phyloP scores from a whole-genome alignment of 2,329 filamentous ascomycete genomes.

The Drechslerella dactyloides region DNA sequence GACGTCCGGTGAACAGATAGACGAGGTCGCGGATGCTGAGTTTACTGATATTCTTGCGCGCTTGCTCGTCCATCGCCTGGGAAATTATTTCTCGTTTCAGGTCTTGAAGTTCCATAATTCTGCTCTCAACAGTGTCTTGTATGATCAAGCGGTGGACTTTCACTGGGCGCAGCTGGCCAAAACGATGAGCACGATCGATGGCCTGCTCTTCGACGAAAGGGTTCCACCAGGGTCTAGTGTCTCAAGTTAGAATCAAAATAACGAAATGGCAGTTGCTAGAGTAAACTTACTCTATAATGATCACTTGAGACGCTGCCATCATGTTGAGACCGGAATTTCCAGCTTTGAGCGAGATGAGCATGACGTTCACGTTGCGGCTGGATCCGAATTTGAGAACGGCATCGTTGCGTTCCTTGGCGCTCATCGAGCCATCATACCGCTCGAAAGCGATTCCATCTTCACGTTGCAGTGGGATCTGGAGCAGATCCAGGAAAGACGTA shows the following conservation, averaged over 20 bases:
- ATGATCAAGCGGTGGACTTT: slow-evolving; percentile 81
- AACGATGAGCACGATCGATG: slow-evolving; percentile 85
- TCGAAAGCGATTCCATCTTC: slow-evolving; percentile 62
- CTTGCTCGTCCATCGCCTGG: slow-evolving; percentile 78
- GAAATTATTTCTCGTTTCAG: slow-evolving; percentile 79
- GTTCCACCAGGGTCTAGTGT: slow-evolving; percentile 61
- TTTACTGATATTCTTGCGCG: slow-evolving; percentile 69
- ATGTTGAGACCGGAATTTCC: slow-evolving; percentile 88
- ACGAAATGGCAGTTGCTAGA: slow-evolving; percentile 66
- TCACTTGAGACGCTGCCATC: slow-evolving; percentile 79
- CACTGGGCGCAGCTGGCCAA: slow-evolving; percentile 77
- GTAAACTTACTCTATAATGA: slow-evolving; percentile 72
- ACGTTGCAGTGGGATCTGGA: slow-evolving; percentile 73
- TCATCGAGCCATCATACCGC: slow-evolving; percentile 81
- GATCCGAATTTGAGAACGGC: slow-evolving; percentile 73
- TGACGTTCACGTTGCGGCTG: slow-evolving; percentile 67
- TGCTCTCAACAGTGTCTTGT: slow-evolving; percentile 80
- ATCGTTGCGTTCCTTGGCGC: slow-evolving; percentile 68
- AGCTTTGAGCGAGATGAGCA: slow-evolving; percentile 79
- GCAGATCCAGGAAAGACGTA: slow-evolving; percentile 76
- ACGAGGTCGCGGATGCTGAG: slow-evolving; percentile 71
- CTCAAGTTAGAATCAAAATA: slow-evolving; percentile 62
- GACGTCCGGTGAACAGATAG: slow-evolving; percentile 62
- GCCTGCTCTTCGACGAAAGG: slow-evolving; percentile 92
- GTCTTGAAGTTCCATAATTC: slow-evolving; percentile 79